A percentile compares a stretch with the other conserved stretches of the same genome.
phyloP scores from a whole-genome alignment of 495 filamentous ascomycete species.

The Talaromyces proteolyticus region DNA sequence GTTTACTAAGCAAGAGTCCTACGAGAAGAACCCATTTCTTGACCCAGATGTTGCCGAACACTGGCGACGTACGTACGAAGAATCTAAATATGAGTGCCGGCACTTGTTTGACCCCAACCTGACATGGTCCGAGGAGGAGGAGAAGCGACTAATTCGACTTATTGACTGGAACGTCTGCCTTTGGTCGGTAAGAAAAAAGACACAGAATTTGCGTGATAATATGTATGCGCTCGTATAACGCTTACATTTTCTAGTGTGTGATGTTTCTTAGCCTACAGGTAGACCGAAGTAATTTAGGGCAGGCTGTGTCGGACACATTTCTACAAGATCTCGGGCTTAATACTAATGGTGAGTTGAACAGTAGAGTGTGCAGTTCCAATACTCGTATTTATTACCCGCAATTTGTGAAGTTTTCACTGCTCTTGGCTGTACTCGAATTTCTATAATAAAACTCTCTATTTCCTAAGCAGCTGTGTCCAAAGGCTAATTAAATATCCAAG shows the following conservation, averaged over 20 bases:
- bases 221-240: not conserved
- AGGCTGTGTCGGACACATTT: conserved; percentile 69
- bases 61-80: conserved; percentile 41
- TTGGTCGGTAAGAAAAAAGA: conserved; percentile 5
- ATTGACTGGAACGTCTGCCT: conserved; percentile 7
- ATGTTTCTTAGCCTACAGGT: conserved; percentile 83
- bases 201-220: no score
- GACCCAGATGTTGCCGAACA: conserved; percentile 39
- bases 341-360: conserved; percentile 51
- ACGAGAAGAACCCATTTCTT: conserved; percentile 27
- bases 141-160: conserved; percentile 41
- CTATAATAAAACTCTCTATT: conserved; percentile 12
- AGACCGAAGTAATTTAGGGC: conserved; percentile 68
- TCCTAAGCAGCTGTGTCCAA: no score
- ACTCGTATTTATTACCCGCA: no score
- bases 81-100: conserved; percentile 44
- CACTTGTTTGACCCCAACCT: conserved; percentile 46
- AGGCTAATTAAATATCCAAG: no score
- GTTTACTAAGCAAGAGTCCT: no score
- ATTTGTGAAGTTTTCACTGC: no score
- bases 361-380: no score
- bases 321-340: conserved; percentile 52
- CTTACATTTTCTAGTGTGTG: conserved; percentile 44
- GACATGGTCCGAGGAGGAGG: conserved; percentile 41
- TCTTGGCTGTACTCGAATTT: no score